Percentiles rank a stretch among this genome's conserved stretches.
phyloP scores from a whole-genome alignment of 352 stramenopile genomes.

The Phytophthora rubi region DNA sequence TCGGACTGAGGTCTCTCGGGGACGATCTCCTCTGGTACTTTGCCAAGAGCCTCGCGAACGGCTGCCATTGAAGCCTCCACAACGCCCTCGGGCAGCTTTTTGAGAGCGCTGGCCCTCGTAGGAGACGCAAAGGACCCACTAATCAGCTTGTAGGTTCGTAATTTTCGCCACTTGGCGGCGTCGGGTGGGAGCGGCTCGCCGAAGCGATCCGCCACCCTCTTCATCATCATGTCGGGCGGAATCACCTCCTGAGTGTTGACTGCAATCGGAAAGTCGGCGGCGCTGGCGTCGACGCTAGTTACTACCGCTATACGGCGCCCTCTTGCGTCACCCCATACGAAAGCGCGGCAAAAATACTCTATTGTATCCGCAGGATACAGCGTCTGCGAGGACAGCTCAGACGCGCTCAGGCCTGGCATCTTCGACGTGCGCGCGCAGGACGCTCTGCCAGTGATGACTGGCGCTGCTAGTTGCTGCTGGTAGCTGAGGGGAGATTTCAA shows the following conservation, averaged over 20 bases:
- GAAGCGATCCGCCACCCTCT: background rate
- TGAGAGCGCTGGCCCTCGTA: background rate
- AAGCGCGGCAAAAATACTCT: constrained; percentile 10
- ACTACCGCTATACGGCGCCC: background rate
- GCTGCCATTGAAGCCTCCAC: background rate
- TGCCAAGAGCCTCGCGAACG: background rate
- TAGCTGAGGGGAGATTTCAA: background rate
- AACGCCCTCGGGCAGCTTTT: background rate
- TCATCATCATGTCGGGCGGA: constrained; percentile 2
- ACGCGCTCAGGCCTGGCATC: background rate
- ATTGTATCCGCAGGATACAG: background rate
- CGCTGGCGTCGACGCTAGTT: background rate
- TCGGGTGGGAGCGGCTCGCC: background rate
- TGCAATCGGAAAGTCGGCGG: background rate
- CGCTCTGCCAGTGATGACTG: background rate
- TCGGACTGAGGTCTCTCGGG: background rate
- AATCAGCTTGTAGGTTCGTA: background rate
- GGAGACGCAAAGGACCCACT: background rate
- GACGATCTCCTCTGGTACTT: background rate
- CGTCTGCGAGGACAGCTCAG: constrained; percentile 3
- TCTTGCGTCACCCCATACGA: constrained; percentile 3
- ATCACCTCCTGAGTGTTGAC: constrained; percentile 8
- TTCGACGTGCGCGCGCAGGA: constrained; percentile 5
- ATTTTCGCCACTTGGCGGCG: background rate
- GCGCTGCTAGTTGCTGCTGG: background rate